Evolutionary conservation across 2,329 filamentous ascomycete genomes (phyloP).

Genomic region (Tolypocladium album): DNA sequence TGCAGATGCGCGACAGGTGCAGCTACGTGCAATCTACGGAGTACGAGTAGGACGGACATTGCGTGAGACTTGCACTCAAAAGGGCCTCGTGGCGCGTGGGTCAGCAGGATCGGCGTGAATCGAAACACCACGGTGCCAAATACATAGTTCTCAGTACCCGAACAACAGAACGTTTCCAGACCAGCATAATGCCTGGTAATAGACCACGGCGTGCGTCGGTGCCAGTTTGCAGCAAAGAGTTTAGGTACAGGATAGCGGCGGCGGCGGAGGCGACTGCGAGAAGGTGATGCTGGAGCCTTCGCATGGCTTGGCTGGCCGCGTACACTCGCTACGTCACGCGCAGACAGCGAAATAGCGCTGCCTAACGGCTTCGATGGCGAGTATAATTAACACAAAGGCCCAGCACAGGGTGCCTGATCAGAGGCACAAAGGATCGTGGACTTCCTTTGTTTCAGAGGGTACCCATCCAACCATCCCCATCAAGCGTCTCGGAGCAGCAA

Average conservation of each 20-base stretch:
- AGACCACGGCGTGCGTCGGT: background rate
- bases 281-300: background rate
- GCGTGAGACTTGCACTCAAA: no score
- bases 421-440: background rate
- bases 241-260: background rate
- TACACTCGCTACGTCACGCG: conserved; percentile 1
- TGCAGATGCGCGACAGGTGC: background rate
- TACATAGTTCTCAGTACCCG: background rate
- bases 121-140: background rate
- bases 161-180: background rate
- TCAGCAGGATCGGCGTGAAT: background rate
- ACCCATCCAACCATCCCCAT: background rate
- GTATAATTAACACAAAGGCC: background rate
- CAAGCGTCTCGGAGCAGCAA: background rate
- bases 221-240: background rate
- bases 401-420: background rate
- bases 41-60: no score
- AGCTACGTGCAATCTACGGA: no score
- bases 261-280: background rate
- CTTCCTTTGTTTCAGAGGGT: background rate
- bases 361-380: background rate
- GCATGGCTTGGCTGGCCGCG: conserved; percentile 1
- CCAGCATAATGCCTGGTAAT: background rate
- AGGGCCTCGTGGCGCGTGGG: no score
- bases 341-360: background rate